Base-by-base conservation (phyloP, 495 filamentous ascomycete species). In the Aspergillus ostianus region DNA sequence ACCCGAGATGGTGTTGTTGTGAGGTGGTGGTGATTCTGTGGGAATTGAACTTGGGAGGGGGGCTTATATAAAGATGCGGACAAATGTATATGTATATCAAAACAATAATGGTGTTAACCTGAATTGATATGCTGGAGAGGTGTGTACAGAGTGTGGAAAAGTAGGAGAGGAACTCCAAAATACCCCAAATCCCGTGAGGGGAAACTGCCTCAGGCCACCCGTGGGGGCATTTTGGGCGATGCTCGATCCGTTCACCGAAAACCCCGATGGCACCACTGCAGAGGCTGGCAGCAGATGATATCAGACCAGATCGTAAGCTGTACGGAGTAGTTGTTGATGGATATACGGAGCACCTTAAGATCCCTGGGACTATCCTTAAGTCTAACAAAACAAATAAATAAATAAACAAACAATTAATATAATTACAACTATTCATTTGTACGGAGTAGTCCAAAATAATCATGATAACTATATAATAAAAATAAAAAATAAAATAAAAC, bases 151-250 rank as follows among this genome's bases (percentile, higher is more conserved):
- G 30, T 7, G 30, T 15, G 17, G 26, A 30, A 30, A 17, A 53
- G 51, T 3, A 17, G 29, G 3, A 52, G 3, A 18, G 17, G 47
- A n/a, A n/a, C 49, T 57, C 29, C 32, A 56, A 53, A 27, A 72
- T 26, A 73, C 70, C 72, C 70, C 74, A 68, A 72, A 75, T 48
- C 55, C 64, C 62, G 68, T 73, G 73, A 74, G 74, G 74, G 70
- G 71, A 73, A 72, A 49, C 29, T 9, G 66, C 57, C 58, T 58
- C 58, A 64, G 62, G 55, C 63, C 63, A 61, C 57, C 23, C 13
- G 49, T 58, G 68, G 67, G 21, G 47, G n/a, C 46, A 61, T 49
- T 26, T 4, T 26, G 23, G 23, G 49, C 30, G 45, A 53, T 57
- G 56, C 67, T 62, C 21, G 62, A 73, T 66, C 62, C 69, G 70